Evolutionary conservation across 2,329 filamentous ascomycete genomes (phyloP).

Genomic region (Zymoseptoria brevis): DNA sequence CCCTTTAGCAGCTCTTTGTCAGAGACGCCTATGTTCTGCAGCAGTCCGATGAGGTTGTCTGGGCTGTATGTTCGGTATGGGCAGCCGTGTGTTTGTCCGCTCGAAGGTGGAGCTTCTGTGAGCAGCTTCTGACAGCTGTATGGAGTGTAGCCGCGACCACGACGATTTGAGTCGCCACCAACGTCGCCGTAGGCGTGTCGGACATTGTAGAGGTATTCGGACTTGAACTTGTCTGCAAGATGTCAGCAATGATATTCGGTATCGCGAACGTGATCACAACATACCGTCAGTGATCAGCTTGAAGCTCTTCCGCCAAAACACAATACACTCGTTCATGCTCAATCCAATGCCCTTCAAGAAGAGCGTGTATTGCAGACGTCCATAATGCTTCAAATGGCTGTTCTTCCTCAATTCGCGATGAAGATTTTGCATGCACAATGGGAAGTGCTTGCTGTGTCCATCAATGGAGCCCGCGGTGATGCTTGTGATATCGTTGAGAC

Average conservation of each 20-base stretch:
- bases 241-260: slow-evolving; percentile 3
- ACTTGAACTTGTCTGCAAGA: slow-evolving; percentile 73
- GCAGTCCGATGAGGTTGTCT: slow-evolving; percentile 72
- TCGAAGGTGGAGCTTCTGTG: slow-evolving; percentile 76
- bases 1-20: slow-evolving; percentile 71
- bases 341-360: slow-evolving; percentile 96
- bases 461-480: slow-evolving; percentile 77
- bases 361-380: slow-evolving; percentile 86
- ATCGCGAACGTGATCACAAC: neutral
- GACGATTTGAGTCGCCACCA: slow-evolving; percentile 79
- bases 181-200: slow-evolving; percentile 94
- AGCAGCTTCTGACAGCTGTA: slow-evolving; percentile 94
- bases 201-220: slow-evolving; percentile 95
- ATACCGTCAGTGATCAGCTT: slow-evolving; percentile 66
- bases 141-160: slow-evolving; percentile 79
- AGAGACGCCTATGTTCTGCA: slow-evolving; percentile 70
- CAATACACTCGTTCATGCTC: slow-evolving; percentile 78
- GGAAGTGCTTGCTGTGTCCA: slow-evolving; percentile 70
- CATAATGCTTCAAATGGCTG: slow-evolving; percentile 85
- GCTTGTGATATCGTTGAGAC: slow-evolving; percentile 55
- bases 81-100: slow-evolving; percentile 84
- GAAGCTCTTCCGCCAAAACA: slow-evolving; percentile 88
- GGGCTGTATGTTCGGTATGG: slow-evolving; percentile 86
- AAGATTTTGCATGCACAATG: slow-evolving; percentile 87
- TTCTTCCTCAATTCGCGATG: slow-evolving; percentile 81